A percentile compares a stretch with the other conserved stretches of the same genome.
Evolutionary conservation across 1,284 basidiomycete genomes (phyloP).

Genomic region (Athelia sp.): DNA sequence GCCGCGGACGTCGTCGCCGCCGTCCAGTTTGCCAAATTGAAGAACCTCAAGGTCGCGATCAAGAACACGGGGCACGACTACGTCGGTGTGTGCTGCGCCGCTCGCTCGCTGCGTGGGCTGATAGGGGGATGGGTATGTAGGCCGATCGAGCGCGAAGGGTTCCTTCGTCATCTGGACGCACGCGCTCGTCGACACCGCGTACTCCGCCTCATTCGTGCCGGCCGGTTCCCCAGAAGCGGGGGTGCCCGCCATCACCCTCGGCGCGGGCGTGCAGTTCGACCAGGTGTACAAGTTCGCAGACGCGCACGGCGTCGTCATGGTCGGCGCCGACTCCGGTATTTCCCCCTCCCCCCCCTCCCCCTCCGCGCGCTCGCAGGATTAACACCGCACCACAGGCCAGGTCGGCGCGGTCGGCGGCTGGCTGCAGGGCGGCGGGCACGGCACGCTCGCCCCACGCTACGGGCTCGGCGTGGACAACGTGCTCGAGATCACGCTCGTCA

Average conservation of each 20-base stretch:
- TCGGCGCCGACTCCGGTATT: conserved; percentile 31
- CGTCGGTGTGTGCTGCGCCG: conserved; percentile 10
- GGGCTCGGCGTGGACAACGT: conserved; percentile 36
- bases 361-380: conserved; percentile 42
- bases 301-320: conserved; percentile 24
- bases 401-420: conserved; percentile 35
- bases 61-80: conserved; percentile 41
- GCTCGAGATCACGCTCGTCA: conserved; percentile 34
- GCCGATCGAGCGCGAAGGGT: conserved; percentile 29
- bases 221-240: conserved; percentile 17
- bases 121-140: too few relatives aligned
- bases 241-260: conserved; percentile 30
- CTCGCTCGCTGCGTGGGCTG: too few relatives aligned
- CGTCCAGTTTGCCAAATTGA: conserved; percentile 31
- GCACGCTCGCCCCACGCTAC: neutral
- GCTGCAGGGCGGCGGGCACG: neutral
- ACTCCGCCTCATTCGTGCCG: conserved; percentile 25
- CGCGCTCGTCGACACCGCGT: conserved; percentile 30
- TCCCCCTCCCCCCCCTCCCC: conserved; percentile 33
- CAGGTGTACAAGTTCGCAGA: conserved; percentile 35
- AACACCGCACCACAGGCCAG: conserved; percentile 35
- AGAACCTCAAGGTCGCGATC: conserved; percentile 38
- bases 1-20: conserved; percentile 33
- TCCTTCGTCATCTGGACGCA: conserved; percentile 37
- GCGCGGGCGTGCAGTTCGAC: conserved; percentile 39